phyloP scores from a whole-genome alignment of 2,329 filamentous ascomycete species.

The Hypocrella siamensis region DNA sequence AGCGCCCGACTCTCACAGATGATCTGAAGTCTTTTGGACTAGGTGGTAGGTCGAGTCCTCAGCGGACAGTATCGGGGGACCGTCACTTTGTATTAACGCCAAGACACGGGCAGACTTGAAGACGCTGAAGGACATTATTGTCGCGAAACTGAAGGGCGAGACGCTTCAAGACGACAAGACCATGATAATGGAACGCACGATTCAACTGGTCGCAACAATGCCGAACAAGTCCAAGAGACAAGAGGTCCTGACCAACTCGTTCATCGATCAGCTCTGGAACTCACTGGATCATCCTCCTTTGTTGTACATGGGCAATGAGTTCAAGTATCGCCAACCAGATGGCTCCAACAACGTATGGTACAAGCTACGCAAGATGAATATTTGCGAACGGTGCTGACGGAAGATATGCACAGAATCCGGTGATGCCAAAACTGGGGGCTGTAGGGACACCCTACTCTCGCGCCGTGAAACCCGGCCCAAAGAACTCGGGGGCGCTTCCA shows the following conservation, averaged over 20 bases:
- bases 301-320: constrained; percentile 46
- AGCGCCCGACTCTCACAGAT: constrained; percentile 32
- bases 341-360: constrained; percentile 47
- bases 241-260: constrained; percentile 46
- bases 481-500: constrained; percentile 48
- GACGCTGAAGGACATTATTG: constrained; percentile 45
- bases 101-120: constrained; percentile 34
- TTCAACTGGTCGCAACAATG: constrained; percentile 52
- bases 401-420: constrained; percentile 34
- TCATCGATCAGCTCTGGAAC: constrained; percentile 56
- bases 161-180: constrained; percentile 57
- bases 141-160: constrained; percentile 45
- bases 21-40: constrained; percentile 42
- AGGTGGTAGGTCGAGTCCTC: constrained; percentile 18
- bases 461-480: constrained; percentile 41
- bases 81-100: constrained; percentile 1
- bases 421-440: constrained; percentile 48
- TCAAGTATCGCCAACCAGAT: constrained; percentile 51
- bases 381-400: background rate
- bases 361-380: background rate
- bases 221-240: constrained; percentile 46
- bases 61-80: no score
- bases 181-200: constrained; percentile 60
- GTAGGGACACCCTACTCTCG: constrained; percentile 54
- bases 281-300: constrained; percentile 58